Evolutionary conservation across 164 flowering plant species (phyloP).

Genomic region (Nymphaea thermarum): DNA sequence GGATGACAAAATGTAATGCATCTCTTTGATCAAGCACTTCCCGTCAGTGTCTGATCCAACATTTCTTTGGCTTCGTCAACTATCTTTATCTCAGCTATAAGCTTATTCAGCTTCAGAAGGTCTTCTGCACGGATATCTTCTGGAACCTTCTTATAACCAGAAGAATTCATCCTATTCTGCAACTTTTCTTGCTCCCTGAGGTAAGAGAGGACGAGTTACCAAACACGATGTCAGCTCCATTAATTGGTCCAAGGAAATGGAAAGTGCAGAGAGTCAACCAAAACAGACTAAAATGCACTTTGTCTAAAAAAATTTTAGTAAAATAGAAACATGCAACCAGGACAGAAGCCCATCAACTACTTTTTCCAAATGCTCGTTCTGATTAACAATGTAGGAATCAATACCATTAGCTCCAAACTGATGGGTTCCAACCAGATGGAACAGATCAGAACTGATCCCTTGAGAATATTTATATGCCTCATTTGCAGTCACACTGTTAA

Average conservation of each 20-base stretch:
- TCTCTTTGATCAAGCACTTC: not conserved
- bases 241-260: not conserved
- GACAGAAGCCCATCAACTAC: too few relatives aligned
- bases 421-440: too few relatives aligned
- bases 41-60: conserved; percentile 20
- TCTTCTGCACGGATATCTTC: conserved; percentile 45
- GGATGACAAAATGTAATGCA: not conserved
- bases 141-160: conserved; percentile 70
- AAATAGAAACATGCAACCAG: too few relatives aligned
- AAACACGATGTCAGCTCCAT: not conserved
- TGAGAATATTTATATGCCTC: not conserved
- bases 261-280: not conserved
- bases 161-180: conserved; percentile 33
- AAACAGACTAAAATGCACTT: not conserved
- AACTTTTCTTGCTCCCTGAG: conserved; percentile 63
- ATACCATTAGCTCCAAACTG: too few relatives aligned
- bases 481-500: too few relatives aligned
- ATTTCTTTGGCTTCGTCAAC: conserved; percentile 33
- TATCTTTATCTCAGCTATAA: conserved; percentile 42
- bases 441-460: not conserved
- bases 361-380: too few relatives aligned
- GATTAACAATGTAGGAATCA: too few relatives aligned
- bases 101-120: conserved; percentile 32
- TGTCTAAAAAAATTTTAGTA: not conserved
- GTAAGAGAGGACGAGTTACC: not conserved